These are phyloP conservation scores for Cercophora samala DNA, from an alignment of 495 filamentous ascomycete species.

Conservation along the genomic window DNA sequence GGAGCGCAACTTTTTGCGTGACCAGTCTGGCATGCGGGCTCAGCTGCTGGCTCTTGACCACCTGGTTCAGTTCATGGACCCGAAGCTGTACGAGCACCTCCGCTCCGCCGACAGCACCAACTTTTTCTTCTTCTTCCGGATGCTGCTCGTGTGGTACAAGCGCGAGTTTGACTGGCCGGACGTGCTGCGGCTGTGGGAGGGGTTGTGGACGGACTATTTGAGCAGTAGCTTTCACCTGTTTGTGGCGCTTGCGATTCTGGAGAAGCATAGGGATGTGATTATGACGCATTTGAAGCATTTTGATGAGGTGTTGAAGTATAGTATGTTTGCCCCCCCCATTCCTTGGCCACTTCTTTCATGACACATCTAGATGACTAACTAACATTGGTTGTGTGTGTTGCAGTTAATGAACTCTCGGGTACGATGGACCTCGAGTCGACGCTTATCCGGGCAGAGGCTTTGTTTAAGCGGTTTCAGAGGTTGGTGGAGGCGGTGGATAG, in stretches of 20 bases:
- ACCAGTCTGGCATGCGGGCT: conserved; percentile 90
- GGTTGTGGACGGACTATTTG: conserved; percentile 88
- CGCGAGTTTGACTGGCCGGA: conserved; percentile 90
- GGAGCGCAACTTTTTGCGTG: conserved; percentile 95
- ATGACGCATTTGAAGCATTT: conserved; percentile 93
- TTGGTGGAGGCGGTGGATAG: conserved; percentile 88
- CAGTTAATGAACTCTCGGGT: conserved; percentile 92
- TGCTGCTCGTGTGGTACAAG: conserved; percentile 98
- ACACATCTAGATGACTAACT: background rate
- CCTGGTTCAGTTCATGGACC: conserved; percentile 93
- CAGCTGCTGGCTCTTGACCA: conserved; percentile 90
- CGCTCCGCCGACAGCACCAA: conserved; percentile 90
- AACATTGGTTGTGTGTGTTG: background rate
- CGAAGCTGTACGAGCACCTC: conserved; percentile 85
- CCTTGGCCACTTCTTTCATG: conserved; percentile 14
- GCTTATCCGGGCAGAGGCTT: conserved; percentile 77
- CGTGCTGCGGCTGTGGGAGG: conserved; percentile 86
- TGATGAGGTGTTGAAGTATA: conserved; percentile 95
- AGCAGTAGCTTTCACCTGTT: conserved; percentile 91
- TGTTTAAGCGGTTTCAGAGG: conserved; percentile 84
- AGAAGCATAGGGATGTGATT: conserved; percentile 90
- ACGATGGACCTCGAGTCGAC: conserved; percentile 86
- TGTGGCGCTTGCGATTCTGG: conserved; percentile 88
- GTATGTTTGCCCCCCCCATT: conserved; percentile 48
- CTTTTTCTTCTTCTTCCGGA: conserved; percentile 99